Base-by-base conservation (phyloP, 495 filamentous ascomycete genomes). In the Talaromyces borbonicus region DNA sequence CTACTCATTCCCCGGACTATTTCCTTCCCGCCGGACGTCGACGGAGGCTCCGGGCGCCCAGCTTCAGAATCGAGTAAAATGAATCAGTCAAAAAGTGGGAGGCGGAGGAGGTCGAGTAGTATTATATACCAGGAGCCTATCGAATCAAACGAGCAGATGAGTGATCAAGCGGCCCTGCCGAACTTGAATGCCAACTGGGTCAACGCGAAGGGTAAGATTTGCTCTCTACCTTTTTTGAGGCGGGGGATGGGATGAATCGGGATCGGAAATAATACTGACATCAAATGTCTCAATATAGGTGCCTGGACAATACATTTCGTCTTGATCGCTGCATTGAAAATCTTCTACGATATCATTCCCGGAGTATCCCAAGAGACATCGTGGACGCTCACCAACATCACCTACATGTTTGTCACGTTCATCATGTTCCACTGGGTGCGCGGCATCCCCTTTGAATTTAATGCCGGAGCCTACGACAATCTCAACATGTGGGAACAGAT, bases 401-500 rank as follows among this genome's bases (percentile, higher is more conserved):
- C 88, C 45, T 98, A 98, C 74, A 97, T 96, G 90, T 81, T 89
- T 67, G 90, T 87, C 60, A 95, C 92, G 14, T 98, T 95, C 67
- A 77, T 98, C 59, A 98, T 97, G 92, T 98, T 98, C 65, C 92
- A 98, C 69, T 95, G 83, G 72, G 92, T 98, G 56, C 87, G 89
- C 58, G 92, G 92, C 60, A 87, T 97, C 43, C 92, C 92, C 12
- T 98, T 98, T 66, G 92, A 98, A 59, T 98, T 97, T 76, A 96
- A 98, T 61, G 81, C 87, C n/a, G 92, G 92, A 40, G 92, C 92
- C 49, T 98, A 95, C 71, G 92, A 98, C 67, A 96, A 97, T 60
- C 76, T 97, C 53, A 97, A 96, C 68, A 95, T 98, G 90, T 98
- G 92, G 92, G 92, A 98, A 72, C 92, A 98, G 72, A 98, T 98